Evolutionary conservation across 2,329 filamentous ascomycete genomes (phyloP), one percentile per base, ranked within the genome.

Genomic region (Triangularia verruculosa): DNA sequence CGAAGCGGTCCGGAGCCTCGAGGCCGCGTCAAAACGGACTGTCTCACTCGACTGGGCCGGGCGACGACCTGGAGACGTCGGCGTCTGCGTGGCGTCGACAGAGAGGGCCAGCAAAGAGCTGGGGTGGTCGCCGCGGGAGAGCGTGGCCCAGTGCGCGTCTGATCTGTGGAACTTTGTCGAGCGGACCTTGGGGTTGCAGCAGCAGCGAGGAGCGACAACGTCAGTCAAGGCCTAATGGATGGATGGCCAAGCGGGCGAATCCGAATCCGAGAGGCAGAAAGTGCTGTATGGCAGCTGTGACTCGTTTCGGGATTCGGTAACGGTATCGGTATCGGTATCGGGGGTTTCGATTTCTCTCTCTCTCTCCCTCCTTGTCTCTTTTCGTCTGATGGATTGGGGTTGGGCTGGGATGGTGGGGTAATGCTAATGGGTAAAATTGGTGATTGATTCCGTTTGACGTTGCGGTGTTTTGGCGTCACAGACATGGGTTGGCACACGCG

Each of bases 51-150:
- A 73, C n/a, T 69, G 74, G 56, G 72, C 74, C 3, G 75, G 73
- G 7, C 71, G 78, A n/a, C 72, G 79, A 43, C 71, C 71, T 12
- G 79, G 79, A 3, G 79, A 82, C 65, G 77, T 81, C 2, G 78
- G 78, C 34, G 73, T 72, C 47, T 80, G 78, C 60, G 77, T 80
- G 0, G 80, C 79, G 1, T 75, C 74, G 57, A 76, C 76, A 15
- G 71, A 72, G 20, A 74, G 77, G 22, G 79, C 79, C 2, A 69
- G 70, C 39, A 67, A 70, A 5, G 79, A 82, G 69, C 72, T 81
- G 6, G 78, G 76, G n/a, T 82, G 79, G 79, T 68, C 70, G 51
- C 70, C 72, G 25, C 67, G 68, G 39, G 73, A 75, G 70, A 73
- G 68, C 66, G 71, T 76, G 59, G 63, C 69, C 32, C 70, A 73